Conservation (phyloP, 2,329 filamentous ascomycete species). For the Paecilomyces fulvus region DNA sequence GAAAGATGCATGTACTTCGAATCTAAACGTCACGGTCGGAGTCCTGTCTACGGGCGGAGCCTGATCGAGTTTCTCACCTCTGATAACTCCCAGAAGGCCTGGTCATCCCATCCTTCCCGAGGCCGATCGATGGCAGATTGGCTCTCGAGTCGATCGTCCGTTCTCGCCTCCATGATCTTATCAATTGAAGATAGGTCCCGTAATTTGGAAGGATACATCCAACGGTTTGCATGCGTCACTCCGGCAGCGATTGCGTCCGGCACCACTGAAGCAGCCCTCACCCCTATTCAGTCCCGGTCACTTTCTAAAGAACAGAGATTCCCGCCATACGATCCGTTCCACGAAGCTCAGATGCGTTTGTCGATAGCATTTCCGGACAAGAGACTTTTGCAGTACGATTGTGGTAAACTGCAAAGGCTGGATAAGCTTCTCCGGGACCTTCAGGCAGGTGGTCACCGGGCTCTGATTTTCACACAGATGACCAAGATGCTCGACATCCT, state of each 20-base stretch:
- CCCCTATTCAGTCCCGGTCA: slow-evolving; percentile 48
- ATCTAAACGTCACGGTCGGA: slow-evolving; percentile 67
- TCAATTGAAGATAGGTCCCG: slow-evolving; percentile 66
- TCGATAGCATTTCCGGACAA: slow-evolving; percentile 97
- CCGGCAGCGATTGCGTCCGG: slow-evolving; percentile 79
- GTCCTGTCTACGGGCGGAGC: slow-evolving; percentile 71
- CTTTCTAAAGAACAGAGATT: slow-evolving; percentile 41
- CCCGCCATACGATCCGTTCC: slow-evolving; percentile 68
- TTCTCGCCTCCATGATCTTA: slow-evolving; percentile 53
- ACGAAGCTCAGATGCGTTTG: slow-evolving; percentile 82
- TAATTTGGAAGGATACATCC: slow-evolving; percentile 64
- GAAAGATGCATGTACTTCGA: slow-evolving; percentile 76
- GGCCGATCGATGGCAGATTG: slow-evolving; percentile 61
- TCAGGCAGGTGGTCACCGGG: slow-evolving; percentile 83
- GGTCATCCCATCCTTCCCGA: slow-evolving; percentile 52
- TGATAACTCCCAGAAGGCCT: slow-evolving; percentile 50
- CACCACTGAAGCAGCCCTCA: slow-evolving; percentile 59
- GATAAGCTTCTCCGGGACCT: slow-evolving; percentile 78
- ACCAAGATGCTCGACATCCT: slow-evolving; percentile 96
- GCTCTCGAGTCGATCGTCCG: slow-evolving; percentile 60
- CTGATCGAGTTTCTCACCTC: slow-evolving; percentile 69
- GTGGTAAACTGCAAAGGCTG: slow-evolving; percentile 86
- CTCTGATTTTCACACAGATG: slow-evolving; percentile 99
- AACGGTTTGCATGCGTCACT: slow-evolving; percentile 87
- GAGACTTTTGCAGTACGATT: slow-evolving; percentile 92